These are phyloP conservation scores for Blastocystis sp. DNA, from an alignment of 352 stramenopile species.

Conservation along the genomic window DNA sequence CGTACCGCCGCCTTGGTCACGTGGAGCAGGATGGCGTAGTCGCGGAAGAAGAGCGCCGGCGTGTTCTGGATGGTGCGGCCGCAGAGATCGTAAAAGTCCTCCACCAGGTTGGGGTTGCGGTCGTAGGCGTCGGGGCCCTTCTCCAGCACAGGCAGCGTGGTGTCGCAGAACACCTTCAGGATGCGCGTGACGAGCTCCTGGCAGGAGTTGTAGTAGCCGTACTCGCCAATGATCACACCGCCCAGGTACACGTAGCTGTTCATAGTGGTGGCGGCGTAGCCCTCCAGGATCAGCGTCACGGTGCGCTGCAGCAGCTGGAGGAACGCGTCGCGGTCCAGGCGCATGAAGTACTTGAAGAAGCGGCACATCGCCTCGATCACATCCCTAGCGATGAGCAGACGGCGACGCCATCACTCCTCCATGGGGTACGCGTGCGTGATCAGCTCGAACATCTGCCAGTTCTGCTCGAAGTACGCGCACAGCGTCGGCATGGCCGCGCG, in stretches of 20 bases:
- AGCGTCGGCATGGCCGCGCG: not conserved
- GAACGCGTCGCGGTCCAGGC: not conserved
- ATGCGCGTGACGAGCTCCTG: not conserved
- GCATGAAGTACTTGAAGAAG: slow-evolving; percentile 64
- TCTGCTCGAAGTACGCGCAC: slow-evolving; percentile 11
- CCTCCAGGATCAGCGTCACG: not conserved
- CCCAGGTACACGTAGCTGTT: slow-evolving; percentile 24
- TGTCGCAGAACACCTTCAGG: slow-evolving; percentile 29
- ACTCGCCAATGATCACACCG: slow-evolving; percentile 32
- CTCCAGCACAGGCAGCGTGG: slow-evolving; percentile 17
- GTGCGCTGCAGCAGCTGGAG: not conserved
- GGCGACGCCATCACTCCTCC: not conserved
- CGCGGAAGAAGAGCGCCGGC: not conserved
- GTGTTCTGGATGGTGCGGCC: slow-evolving; percentile 19
- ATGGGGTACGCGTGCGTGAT: not conserved
- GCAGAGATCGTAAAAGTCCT: slow-evolving; percentile 44
- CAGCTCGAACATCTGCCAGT: slow-evolving; percentile 27
- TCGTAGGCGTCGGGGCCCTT: slow-evolving; percentile 3
- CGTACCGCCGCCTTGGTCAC: slow-evolving; percentile 1
- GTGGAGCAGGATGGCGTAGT: not conserved
- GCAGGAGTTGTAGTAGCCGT: slow-evolving; percentile 23
- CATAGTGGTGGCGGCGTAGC: not conserved
- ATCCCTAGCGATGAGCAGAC: not conserved
- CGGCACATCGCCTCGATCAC: slow-evolving; percentile 19
- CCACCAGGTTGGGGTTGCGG: slow-evolving; percentile 13